phyloP scores from a whole-genome alignment of 1,139 yeast species.

The Suzukiozyma palmioleophila region DNA sequence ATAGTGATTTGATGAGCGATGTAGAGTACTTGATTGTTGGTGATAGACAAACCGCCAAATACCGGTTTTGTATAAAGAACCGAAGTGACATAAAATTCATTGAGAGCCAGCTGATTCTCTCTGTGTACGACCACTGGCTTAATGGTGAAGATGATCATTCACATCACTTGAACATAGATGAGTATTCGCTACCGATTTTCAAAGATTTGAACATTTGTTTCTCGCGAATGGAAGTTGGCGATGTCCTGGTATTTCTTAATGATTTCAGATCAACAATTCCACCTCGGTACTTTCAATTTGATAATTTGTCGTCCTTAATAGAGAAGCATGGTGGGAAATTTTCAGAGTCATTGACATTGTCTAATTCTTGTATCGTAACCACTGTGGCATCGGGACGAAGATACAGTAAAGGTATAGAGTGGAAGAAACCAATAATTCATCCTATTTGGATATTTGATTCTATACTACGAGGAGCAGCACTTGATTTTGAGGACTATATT shows the following conservation, averaged over 20 bases:
- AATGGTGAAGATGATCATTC: conserved; percentile 36
- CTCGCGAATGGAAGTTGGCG: conserved; percentile 38
- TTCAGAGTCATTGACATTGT: conserved; percentile 51
- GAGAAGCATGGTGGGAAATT: conserved; percentile 55
- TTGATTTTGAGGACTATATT: conserved; percentile 45
- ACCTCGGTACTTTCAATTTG: conserved; percentile 22
- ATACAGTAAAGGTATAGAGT: conserved; percentile 57
- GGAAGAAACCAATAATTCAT: conserved; percentile 68
- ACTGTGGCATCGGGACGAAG: conserved; percentile 56
- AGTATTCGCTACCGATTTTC: conserved; percentile 40
- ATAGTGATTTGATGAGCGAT: conserved; percentile 61
- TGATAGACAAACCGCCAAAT: conserved; percentile 61
- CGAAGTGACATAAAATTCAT: conserved; percentile 60
- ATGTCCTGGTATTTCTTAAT: conserved; percentile 5
- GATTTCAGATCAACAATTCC: conserved; percentile 4
- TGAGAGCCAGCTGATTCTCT: conserved; percentile 40
- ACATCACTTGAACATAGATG: conserved; percentile 15
- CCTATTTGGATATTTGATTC: conserved; percentile 75
- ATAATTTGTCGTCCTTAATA: conserved; percentile 31
- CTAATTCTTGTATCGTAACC: conserved; percentile 50
- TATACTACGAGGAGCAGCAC: conserved; percentile 53
- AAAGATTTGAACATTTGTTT: conserved; percentile 46
- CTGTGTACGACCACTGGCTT: conserved; percentile 50
- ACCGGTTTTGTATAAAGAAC: conserved; percentile 54
- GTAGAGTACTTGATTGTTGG: conserved; percentile 69